Evolutionary conservation across 73 alveolate species (phyloP).

Genomic region (Tetrahymena thermophila): DNA sequence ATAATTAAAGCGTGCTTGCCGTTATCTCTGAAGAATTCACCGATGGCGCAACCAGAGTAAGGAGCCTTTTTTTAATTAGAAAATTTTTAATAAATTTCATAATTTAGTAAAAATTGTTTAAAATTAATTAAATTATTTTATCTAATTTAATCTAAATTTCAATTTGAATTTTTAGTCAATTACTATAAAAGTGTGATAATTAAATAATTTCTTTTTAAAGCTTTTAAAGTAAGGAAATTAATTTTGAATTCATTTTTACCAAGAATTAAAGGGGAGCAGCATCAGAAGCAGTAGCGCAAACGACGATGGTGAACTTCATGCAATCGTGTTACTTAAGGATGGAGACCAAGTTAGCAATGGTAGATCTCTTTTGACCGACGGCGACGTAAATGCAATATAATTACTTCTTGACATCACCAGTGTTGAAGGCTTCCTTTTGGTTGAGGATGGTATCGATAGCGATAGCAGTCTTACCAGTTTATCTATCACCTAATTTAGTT

Average conservation of each 20-base stretch:
- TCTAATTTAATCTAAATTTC: background rate
- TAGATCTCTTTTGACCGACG: constrained; percentile 96
- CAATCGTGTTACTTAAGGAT: constrained; percentile 72
- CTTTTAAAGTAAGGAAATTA: too few species aligned
- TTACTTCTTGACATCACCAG: constrained; percentile 63
- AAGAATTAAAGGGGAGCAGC: constrained; percentile 85
- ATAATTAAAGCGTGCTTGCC: constrained; percentile 93
- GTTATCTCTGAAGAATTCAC: constrained; percentile 96
- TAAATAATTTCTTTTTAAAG: too few species aligned
- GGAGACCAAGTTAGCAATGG: constrained; percentile 90
- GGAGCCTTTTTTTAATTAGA: constrained; percentile 64
- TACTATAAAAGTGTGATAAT: too few species aligned
- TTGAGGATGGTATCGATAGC: constrained; percentile 94
- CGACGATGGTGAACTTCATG: constrained; percentile 84
- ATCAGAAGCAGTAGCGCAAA: constrained; percentile 96
- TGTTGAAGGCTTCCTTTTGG: constrained; percentile 73
- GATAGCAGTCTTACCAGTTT: constrained; percentile 97
- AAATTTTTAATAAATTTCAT: background rate
- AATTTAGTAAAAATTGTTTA: background rate
- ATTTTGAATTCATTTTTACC: background rate
- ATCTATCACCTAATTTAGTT: constrained; percentile 78
- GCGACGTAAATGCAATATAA: constrained; percentile 98
- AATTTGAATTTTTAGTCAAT: background rate
- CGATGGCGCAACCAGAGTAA: constrained; percentile 98
- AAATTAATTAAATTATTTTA: background rate